Evolutionary conservation across 495 filamentous ascomycete genomes (phyloP).

Genomic region (Pyrenula aspistea): DNA sequence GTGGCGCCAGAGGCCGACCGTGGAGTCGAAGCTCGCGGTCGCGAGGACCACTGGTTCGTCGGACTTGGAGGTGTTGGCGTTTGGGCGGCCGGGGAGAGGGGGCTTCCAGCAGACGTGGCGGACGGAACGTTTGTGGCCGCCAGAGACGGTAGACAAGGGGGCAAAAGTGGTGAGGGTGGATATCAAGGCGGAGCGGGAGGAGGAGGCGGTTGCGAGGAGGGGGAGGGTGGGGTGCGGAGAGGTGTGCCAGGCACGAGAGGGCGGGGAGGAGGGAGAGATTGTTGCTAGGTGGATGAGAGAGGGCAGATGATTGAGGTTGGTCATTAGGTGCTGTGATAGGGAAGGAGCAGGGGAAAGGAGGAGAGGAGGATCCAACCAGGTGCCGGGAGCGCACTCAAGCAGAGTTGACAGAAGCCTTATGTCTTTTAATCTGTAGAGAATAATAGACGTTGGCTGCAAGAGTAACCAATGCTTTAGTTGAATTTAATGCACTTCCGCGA

Average conservation of each 20-base stretch:
- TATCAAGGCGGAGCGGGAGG: conserved; percentile 72
- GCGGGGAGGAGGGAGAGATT: conserved; percentile 52
- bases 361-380: no score
- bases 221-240: conserved; percentile 79
- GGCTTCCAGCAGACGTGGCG: conserved; percentile 80
- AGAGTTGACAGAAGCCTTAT: no score
- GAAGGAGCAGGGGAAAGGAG: no score
- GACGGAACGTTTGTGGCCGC: conserved; percentile 82
- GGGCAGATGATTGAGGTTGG: no score
- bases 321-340: no score
- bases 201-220: conserved; percentile 77
- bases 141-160: conserved; percentile 64
- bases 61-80: background rate
- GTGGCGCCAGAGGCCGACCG: conserved; percentile 76
- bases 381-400: no score
- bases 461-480: no score
- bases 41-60: conserved; percentile 66
- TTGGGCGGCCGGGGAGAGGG: conserved; percentile 25
- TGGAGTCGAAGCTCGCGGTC: conserved; percentile 83
- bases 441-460: no score
- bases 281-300: conserved; percentile 22
- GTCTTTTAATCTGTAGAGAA: no score
- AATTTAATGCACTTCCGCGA: no score
- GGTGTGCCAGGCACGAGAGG: conserved; percentile 72
- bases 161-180: conserved; percentile 75